A percentile compares a stretch with the other conserved stretches of the same genome.
These are phyloP conservation scores for Fusarium staphyleae DNA, from an alignment of 2,329 filamentous ascomycete species.

Conservation along the genomic window DNA sequence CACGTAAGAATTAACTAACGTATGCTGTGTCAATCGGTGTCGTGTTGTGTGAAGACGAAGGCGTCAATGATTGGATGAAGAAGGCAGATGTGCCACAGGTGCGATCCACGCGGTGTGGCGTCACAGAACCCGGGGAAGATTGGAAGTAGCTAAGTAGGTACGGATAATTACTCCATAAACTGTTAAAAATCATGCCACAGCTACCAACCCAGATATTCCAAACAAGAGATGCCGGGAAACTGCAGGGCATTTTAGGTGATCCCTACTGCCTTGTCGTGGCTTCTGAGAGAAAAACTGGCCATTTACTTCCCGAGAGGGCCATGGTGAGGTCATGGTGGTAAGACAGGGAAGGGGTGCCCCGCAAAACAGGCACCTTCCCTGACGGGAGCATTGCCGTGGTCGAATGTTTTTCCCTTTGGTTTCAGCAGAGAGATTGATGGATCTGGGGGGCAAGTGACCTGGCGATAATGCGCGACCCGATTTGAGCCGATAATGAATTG, in stretches of 20 bases:
- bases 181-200: slow-evolving; percentile 4
- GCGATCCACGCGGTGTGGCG: slow-evolving; percentile 17
- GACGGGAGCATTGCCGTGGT: slow-evolving; percentile 21
- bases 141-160: too few species aligned
- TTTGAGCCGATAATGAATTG: slow-evolving; percentile 28
- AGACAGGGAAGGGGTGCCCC: slow-evolving; percentile 24
- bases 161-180: too few species aligned
- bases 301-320: slow-evolving; percentile 14
- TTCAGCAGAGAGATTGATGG: not conserved
- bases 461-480: slow-evolving; percentile 19
- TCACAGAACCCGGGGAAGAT: slow-evolving; percentile 21
- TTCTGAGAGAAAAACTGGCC: slow-evolving; percentile 9
- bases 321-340: slow-evolving; percentile 40
- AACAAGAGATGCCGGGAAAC: not conserved
- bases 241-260: slow-evolving; percentile 4
- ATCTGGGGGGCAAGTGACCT: slow-evolving; percentile 16
- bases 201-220: not conserved
- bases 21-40: slow-evolving; percentile 2
- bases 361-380: slow-evolving; percentile 19
- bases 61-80: slow-evolving; percentile 3
- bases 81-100: slow-evolving; percentile 1
- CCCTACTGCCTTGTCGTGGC: not conserved
- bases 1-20: not conserved
- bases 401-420: slow-evolving; percentile 26
- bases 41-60: slow-evolving; percentile 14